Percentiles rank a stretch among this genome's conserved stretches.
Evolutionary conservation across 129 eudicot genomes (phyloP).

Genomic region (Flaveria trinervia): DNA sequence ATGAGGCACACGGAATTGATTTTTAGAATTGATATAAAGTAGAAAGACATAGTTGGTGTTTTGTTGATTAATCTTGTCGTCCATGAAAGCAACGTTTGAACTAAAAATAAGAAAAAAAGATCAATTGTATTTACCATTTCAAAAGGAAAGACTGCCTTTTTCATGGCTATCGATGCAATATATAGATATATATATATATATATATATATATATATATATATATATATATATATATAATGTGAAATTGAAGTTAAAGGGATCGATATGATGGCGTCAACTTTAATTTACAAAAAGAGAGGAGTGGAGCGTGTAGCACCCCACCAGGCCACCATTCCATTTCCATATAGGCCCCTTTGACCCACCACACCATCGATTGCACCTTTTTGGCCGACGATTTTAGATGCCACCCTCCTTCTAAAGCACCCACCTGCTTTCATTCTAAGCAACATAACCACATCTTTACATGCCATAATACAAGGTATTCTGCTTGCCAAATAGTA

Average conservation of each 20-base stretch:
- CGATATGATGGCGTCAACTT: slow-evolving; percentile 17
- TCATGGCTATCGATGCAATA: slow-evolving; percentile 26
- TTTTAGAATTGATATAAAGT: too few relatives aligned
- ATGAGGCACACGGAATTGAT: too few relatives aligned
- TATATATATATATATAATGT: slow-evolving; percentile 30
- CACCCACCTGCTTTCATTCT: slow-evolving; percentile 20
- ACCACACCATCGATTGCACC: slow-evolving; percentile 3
- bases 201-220: too few relatives aligned
- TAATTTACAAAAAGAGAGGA: slow-evolving; percentile 22
- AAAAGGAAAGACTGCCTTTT: slow-evolving; percentile 23
- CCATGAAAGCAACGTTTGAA: slow-evolving; percentile 23
- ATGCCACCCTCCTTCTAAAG: neutral
- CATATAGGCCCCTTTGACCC: slow-evolving; percentile 8
- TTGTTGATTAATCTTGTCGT: slow-evolving; percentile 5
- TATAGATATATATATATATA: too few relatives aligned
- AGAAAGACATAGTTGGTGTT: neutral
- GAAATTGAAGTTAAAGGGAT: slow-evolving; percentile 18
- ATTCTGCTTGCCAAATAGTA: neutral
- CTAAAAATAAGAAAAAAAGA: slow-evolving; percentile 25
- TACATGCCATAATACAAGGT: slow-evolving; percentile 5
- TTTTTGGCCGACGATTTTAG: slow-evolving; percentile 31
- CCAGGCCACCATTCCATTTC: neutral
- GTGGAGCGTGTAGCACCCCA: slow-evolving; percentile 37
- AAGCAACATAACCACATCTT: slow-evolving; percentile 24
- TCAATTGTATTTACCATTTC: slow-evolving; percentile 11